Percentiles rank a stretch among this genome's conserved stretches.
Evolutionary conservation across 352 stramenopile genomes (phyloP).

Genomic region (Lagenidium sp.): DNA sequence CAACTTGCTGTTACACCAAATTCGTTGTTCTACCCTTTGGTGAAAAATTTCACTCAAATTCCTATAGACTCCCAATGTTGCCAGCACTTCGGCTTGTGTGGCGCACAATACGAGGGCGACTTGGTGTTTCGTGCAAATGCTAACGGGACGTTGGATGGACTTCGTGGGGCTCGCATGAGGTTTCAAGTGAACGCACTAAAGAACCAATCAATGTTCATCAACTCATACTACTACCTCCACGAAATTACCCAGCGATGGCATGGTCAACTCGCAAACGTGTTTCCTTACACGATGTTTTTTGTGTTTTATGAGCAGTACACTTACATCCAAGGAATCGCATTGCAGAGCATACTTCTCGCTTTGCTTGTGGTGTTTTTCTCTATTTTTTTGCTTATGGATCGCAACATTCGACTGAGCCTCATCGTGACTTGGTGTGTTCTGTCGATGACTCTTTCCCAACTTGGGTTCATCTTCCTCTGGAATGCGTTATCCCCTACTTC

Average conservation of each 20-base stretch:
- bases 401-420: slow-evolving; percentile 44
- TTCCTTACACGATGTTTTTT: slow-evolving; percentile 88
- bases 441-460: slow-evolving; percentile 66
- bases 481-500: slow-evolving; percentile 36
- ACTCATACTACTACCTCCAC: slow-evolving; percentile 86
- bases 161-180: slow-evolving; percentile 70
- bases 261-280: slow-evolving; percentile 22
- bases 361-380: slow-evolving; percentile 71
- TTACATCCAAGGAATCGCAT: slow-evolving; percentile 84
- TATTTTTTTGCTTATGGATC: slow-evolving; percentile 72
- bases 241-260: slow-evolving; percentile 36
- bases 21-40: slow-evolving; percentile 62
- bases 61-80: slow-evolving; percentile 86
- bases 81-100: slow-evolving; percentile 81
- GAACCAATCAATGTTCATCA: slow-evolving; percentile 87
- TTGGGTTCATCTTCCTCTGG: slow-evolving; percentile 81
- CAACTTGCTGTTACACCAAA: too few species aligned
- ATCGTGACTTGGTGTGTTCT: slow-evolving; percentile 73
- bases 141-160: slow-evolving; percentile 16
- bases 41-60: slow-evolving; percentile 82
- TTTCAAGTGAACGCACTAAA: slow-evolving; percentile 83
- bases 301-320: slow-evolving; percentile 91
- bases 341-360: slow-evolving; percentile 80
- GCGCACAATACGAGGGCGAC: slow-evolving; percentile 78
- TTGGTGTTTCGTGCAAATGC: slow-evolving; percentile 52